Evolutionary conservation across 352 stramenopile genomes (phyloP), one percentile per base, ranked within the genome.

Genomic region (Thalassiosira livingstoniorum): DNA sequence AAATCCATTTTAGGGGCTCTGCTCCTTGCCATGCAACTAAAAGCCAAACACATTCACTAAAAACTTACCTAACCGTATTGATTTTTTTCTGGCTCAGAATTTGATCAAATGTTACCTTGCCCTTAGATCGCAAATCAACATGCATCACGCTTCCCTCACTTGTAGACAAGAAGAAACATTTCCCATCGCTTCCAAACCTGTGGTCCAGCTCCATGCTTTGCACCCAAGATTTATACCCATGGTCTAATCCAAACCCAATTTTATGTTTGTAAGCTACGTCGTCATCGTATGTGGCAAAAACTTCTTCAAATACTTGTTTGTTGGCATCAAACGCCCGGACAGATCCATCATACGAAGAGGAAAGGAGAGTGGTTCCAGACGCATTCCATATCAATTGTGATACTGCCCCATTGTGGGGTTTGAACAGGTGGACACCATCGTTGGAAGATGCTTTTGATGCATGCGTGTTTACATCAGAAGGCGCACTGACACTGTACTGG

Each of bases 211-310:
- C 82, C 29, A 89, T 82, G 51, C 79, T 83, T 54, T 94, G 87
- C 13, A 85, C 80, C 86, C 84, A 94, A 62, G 67, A 89, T 21
- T 81, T 81, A 31, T 87, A 86, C 0, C 84, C 87, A 39, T 74
- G 37, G 64, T 92, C 83, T 4, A 87, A 67, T 15, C 78, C 77
- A 73, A 78, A 88, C 4, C 89, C 87, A 65, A 90, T 42, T 55
- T 90, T 86, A 35, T 87, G 76, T 23, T 79, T 79, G 29, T 80
- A 86, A 18, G 71, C 64, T 31, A 80, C 63, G 4, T 82, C 80
- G 78, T 92, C 89, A 65, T 89, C 74, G 64, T 90, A 92, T 0
- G 85, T 91, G 15, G 87, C 89, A 87, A 94, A 94, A 34, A 92
- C 74, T 60, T 94, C 75, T 47, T 83, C n/a, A 83, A 91, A 91